Evolutionary conservation across 140 eudicot species (phyloP), one percentile per base, ranked within the genome.

Genomic region (Cichorium intybus): DNA sequence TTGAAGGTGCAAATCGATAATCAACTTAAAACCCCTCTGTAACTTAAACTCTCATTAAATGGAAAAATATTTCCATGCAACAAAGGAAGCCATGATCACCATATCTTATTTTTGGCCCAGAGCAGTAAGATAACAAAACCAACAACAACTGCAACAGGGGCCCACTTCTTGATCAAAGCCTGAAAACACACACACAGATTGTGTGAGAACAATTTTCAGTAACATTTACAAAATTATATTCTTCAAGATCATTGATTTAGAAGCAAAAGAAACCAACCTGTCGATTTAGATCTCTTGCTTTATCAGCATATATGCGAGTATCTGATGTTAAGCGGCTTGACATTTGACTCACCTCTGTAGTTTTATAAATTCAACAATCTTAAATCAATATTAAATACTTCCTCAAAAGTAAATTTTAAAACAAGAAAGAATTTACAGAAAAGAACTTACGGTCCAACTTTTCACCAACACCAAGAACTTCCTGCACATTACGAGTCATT

Each of bases 381-480:
- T 51, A 70, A n/a, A 31, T 22, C 23, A 60, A 51, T 34, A 52
- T 15, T 14, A n/a, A 23, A 59, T 10, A 50, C 56, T 60, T 70
- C 23, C 35, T 29, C 17, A 45, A 15, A 68, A 29, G 34, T 45
- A 56, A 14, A n/a, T n/a, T n/a, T n/a, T n/a, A n/a, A n/a, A n/a
- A n/a, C n/a, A n/a, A n/a, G n/a, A n/a, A n/a, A n/a, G n/a, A n/a
- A n/a, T n/a, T n/a, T n/a, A n/a, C n/a, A 68, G 27, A 57, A 52
- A 54, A 10, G 31, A 53, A 80, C 97, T 86, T 84, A 93, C 97
- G 97, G 73, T 93, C 99, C 83, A 93, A 81, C 75, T 93, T 93
- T 89, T 93, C 99, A 78, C 99, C 99, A 71, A 93, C 97, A 60
- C 99, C 99, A 67, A 93, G 97, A 67, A 93, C 99, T 83, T 93